These are phyloP conservation scores for Penstemon barbatus DNA, from an alignment of 257 asterid species.

Conservation along the genomic window DNA sequence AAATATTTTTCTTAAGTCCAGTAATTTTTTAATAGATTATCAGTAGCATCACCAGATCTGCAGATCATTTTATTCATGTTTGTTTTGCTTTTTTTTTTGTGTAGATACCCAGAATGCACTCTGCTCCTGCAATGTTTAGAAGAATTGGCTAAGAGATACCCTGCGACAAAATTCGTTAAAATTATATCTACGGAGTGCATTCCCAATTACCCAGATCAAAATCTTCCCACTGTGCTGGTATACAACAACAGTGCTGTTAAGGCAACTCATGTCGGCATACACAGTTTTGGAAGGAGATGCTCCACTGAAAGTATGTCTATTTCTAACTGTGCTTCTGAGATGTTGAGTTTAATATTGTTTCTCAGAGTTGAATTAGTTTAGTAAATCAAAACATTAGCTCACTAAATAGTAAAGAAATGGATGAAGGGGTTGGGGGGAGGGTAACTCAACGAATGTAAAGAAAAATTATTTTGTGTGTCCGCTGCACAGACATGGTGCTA, in stretches of 20 bases:
- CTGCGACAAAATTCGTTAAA: slow-evolving; percentile 87
- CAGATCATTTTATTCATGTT: not conserved
- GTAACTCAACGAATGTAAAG: not conserved
- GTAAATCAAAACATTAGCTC: not conserved
- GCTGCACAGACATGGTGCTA: no score
- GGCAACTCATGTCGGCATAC: slow-evolving; percentile 77
- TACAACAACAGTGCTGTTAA: slow-evolving; percentile 82
- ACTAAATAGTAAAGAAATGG: no score
- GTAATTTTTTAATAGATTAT: no score
- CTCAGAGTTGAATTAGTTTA: not conserved
- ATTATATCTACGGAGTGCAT: slow-evolving; percentile 93
- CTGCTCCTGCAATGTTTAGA: slow-evolving; percentile 83
- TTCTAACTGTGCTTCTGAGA: slow-evolving; percentile 13
- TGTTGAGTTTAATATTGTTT: not conserved
- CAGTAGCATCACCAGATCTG: no score
- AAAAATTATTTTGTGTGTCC: not conserved
- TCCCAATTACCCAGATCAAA: slow-evolving; percentile 90
- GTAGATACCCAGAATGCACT: slow-evolving; percentile 69
- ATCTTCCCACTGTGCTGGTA: slow-evolving; percentile 87
- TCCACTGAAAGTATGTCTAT: slow-evolving; percentile 75
- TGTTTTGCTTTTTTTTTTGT: not conserved
- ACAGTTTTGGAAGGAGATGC: slow-evolving; percentile 86
- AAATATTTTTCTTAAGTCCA: no score
- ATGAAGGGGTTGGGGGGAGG: not conserved
- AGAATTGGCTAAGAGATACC: slow-evolving; percentile 72